Evolutionary conservation across 2,329 filamentous ascomycete species (phyloP).

Genomic region (Aspergillus bombycis): DNA sequence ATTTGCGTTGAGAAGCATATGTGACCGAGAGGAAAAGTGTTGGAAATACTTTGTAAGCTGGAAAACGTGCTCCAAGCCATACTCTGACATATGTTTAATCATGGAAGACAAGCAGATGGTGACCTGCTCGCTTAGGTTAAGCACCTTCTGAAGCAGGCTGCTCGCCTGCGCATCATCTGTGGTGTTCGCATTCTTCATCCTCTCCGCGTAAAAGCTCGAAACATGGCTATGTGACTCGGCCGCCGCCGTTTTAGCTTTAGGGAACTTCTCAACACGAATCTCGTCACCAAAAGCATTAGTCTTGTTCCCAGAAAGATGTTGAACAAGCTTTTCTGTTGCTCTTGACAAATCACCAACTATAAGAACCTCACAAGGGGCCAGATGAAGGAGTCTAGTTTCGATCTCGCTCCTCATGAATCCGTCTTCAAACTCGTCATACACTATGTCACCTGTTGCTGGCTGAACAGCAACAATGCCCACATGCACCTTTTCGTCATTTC

Average conservation of each 20-base stretch:
- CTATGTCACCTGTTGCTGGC: slow-evolving; percentile 91
- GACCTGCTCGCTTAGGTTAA: slow-evolving; percentile 81
- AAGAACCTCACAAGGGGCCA: slow-evolving; percentile 92
- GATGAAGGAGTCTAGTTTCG: slow-evolving; percentile 91
- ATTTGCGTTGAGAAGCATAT: slow-evolving; percentile 96
- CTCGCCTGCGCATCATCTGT: slow-evolving; percentile 60
- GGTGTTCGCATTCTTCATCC: slow-evolving; percentile 66
- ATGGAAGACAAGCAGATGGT: slow-evolving; percentile 93
- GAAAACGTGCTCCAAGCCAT: slow-evolving; percentile 92
- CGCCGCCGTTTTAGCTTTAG: slow-evolving; percentile 77
- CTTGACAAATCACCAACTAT: slow-evolving; percentile 89
- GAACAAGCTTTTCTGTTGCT: slow-evolving; percentile 87
- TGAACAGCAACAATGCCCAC: slow-evolving; percentile 93
- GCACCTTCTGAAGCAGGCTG: slow-evolving; percentile 78
- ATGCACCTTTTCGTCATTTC: slow-evolving; percentile 90
- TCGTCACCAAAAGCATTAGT: slow-evolving; percentile 92
- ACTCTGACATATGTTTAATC: slow-evolving; percentile 91
- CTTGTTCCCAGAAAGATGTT: slow-evolving; percentile 84
- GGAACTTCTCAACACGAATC: slow-evolving; percentile 79
- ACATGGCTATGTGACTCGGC: slow-evolving; percentile 87
- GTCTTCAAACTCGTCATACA: slow-evolving; percentile 95
- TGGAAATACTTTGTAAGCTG: slow-evolving; percentile 96
- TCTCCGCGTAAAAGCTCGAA: slow-evolving; percentile 87
- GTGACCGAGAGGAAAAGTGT: slow-evolving; percentile 87
- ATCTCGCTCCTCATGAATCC: slow-evolving; percentile 97